Conservation (phyloP, 2,329 filamentous ascomycete species). For the Clonostachys sp. region DNA sequence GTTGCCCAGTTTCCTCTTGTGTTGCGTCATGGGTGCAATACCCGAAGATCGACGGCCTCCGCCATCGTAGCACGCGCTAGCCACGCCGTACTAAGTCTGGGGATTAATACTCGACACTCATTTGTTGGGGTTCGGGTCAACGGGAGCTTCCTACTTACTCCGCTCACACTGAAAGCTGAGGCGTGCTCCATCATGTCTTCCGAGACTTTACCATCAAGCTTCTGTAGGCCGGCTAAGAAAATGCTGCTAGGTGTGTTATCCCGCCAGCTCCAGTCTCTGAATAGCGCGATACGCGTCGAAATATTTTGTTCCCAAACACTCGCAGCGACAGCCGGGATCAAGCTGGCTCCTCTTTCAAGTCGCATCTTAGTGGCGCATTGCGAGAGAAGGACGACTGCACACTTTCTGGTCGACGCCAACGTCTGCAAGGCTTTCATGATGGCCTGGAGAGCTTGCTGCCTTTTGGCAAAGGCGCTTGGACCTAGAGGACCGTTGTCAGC, state of each 20-base stretch:
- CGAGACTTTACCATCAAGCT: conserved; percentile 49
- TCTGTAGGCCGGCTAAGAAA: conserved; percentile 61
- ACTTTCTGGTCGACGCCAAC: conserved; percentile 66
- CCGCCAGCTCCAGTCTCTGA: conserved; percentile 67
- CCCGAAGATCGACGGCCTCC: conserved; percentile 24
- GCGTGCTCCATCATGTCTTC: conserved; percentile 32
- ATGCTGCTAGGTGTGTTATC: conserved; percentile 39
- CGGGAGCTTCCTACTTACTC: conserved; percentile 24
- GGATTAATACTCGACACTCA: conserved; percentile 3
- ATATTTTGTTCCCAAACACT: conserved; percentile 77
- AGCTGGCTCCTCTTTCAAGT: conserved; percentile 57
- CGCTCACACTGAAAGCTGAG: conserved; percentile 43
- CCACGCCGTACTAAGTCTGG: conserved; percentile 35
- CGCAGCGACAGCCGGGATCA: conserved; percentile 72
- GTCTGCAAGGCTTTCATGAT: conserved; percentile 70
- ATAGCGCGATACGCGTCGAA: conserved; percentile 69
- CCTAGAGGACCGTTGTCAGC: conserved; percentile 14
- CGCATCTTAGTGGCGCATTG: conserved; percentile 82
- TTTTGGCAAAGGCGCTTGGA: conserved; percentile 30
- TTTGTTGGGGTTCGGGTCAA: conserved; percentile 4
- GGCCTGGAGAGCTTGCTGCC: conserved; percentile 49
- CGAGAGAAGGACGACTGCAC: conserved; percentile 71
- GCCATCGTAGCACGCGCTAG: conserved; percentile 32
- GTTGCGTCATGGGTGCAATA: conserved; percentile 28
- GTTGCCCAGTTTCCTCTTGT: conserved; percentile 61